phyloP scores from a whole-genome alignment of 164 flowering plant genomes.

The Liriodendron chinense region DNA sequence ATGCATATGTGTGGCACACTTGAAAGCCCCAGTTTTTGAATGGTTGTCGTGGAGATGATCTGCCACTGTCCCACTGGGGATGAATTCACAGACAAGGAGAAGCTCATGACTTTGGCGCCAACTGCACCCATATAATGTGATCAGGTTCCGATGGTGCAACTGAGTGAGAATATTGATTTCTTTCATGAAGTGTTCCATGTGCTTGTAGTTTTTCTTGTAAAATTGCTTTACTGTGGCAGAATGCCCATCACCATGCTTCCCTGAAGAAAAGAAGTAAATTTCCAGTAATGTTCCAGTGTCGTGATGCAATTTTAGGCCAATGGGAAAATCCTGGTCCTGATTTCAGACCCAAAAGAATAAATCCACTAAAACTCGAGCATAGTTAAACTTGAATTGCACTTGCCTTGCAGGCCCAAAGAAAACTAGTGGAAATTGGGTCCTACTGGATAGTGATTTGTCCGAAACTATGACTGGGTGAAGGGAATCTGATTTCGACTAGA shows the following conservation, averaged over 20 bases:
- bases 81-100: conserved; percentile 68
- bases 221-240: conserved; percentile 76
- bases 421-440: too few relatives aligned
- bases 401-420: too few relatives aligned
- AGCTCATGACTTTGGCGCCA: conserved; percentile 66
- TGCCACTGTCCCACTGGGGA: conserved; percentile 70
- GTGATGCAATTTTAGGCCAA: neutral
- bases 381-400: too few relatives aligned
- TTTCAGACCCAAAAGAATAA: too few relatives aligned
- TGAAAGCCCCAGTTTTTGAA: conserved; percentile 25
- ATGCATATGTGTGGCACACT: conserved; percentile 60
- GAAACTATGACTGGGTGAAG: too few relatives aligned
- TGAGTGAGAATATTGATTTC: conserved; percentile 64
- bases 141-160: conserved; percentile 63
- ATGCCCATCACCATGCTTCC: conserved; percentile 67
- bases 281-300: too few relatives aligned
- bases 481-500: too few relatives aligned
- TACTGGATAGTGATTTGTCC: too few relatives aligned
- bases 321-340: too few relatives aligned
- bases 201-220: conserved; percentile 53
- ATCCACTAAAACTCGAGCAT: too few relatives aligned
- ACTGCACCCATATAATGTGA: conserved; percentile 77
- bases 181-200: conserved; percentile 69
- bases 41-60: conserved; percentile 66
- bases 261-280: conserved; percentile 10